Conservation (phyloP, 176 grass and related monocot genomes). For the Phoenix roebelenii region DNA sequence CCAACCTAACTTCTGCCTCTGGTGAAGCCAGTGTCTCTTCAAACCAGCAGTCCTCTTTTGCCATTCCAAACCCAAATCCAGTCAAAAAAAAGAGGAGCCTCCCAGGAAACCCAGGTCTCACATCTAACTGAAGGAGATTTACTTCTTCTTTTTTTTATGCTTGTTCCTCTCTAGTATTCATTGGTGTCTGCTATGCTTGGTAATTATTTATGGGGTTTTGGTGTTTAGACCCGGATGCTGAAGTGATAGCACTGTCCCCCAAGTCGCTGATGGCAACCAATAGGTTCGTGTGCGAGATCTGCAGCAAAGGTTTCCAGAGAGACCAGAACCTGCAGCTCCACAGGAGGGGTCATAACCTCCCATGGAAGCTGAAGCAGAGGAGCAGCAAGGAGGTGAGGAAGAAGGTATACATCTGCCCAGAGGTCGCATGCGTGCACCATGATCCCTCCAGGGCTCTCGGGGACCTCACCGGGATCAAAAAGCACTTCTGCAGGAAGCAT, state of each 20-base stretch:
- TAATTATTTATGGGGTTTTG: background rate
- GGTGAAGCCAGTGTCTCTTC: slow-evolving; percentile 2
- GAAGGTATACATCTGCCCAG: slow-evolving; percentile 22
- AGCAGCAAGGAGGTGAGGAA: slow-evolving; percentile 2
- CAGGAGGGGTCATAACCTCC: slow-evolving; percentile 11
- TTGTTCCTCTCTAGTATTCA: background rate
- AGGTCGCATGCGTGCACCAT: slow-evolving; percentile 18
- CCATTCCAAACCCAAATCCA: slow-evolving; percentile 8
- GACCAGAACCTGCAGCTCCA: slow-evolving; percentile 16
- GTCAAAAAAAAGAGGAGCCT: slow-evolving; percentile 14
- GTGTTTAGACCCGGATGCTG: slow-evolving; percentile 6
- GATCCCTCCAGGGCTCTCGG: slow-evolving; percentile 16
- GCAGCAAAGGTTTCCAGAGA: slow-evolving; percentile 9
- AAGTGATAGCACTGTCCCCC: slow-evolving; percentile 7
- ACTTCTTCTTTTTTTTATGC: background rate
- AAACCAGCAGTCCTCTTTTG: slow-evolving; percentile 11
- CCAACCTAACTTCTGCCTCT: slow-evolving; percentile 1
- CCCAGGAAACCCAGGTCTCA: slow-evolving; percentile 17
- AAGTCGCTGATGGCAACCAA: slow-evolving; percentile 12
- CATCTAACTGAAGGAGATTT: background rate
- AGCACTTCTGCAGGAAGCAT: slow-evolving; percentile 23
- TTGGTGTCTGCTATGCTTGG: background rate
- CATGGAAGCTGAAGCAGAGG: slow-evolving; percentile 15
- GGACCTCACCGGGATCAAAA: slow-evolving; percentile 22
- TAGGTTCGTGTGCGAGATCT: slow-evolving; percentile 10